Base-by-base conservation (phyloP, 1,284 basidiomycete genomes). In the Ganoderma multipileum region DNA sequence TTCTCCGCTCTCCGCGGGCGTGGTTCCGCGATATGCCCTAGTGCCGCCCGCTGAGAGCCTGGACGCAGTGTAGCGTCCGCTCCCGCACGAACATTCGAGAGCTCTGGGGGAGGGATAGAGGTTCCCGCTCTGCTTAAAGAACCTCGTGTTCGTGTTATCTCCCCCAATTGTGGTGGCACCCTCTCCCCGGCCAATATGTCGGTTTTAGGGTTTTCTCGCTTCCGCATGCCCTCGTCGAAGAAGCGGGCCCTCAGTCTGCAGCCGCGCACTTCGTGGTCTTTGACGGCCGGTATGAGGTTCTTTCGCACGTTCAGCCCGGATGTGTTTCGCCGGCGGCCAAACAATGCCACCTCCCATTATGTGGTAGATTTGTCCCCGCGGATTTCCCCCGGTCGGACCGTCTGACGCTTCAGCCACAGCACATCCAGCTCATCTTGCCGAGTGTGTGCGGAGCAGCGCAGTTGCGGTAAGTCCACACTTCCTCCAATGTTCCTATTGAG, bases 301-400 rank as follows among this genome's bases (percentile, higher is more conserved):
- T 61, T 58, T 61, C 39, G 64, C 67, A 68, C 64, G 61, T 66
- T 38, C 58, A 44, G n/a, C 18, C 59, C 60, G 65, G 68, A n/a
- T 26, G 38, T 8, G 33, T 54, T 63, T 39, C 58, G 39, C 61
- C 69, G 39, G 52, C 30, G 28, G 30, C 18, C 52, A 63, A 20
- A 36, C 41, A n/a, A 54, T 16, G 28, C 44, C 26, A 20, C 26
- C 26, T 66, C 65, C 50, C 65, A 62, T 59, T 47, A 16, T 41
- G 18, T 30, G 41, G 50, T 44, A 42, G 42, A 28, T 42, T 55
- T 33, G 33, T 47, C 39, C 52, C 55, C 54, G 66, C 41, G 60
- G 65, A 36, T 11, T 52, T 66, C n/a, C 52, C 50, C 30, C 65
- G 54, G 33, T 67, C 65, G 61, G 54, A 59, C 55, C 65, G 65